Percentiles rank a stretch among this genome's conserved stretches.
Evolutionary conservation across 768 basidiomycete species (phyloP).

Genomic region (Leccinellum rugosiceps): DNA sequence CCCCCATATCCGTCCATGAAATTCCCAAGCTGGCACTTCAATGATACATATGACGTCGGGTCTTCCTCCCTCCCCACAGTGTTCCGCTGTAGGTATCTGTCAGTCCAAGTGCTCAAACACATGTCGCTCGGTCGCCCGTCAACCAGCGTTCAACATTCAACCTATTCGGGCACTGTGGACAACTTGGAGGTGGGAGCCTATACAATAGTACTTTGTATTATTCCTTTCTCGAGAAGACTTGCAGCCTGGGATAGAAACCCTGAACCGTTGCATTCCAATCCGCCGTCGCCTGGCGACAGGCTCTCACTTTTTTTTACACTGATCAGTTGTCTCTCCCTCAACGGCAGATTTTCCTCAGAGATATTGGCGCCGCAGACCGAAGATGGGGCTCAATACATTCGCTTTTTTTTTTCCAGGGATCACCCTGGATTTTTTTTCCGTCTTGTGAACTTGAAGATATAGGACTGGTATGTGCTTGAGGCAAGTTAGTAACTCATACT

Average conservation of each 20-base stretch:
- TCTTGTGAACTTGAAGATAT: neutral
- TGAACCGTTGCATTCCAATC: neutral
- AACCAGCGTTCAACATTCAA: neutral
- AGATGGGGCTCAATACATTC: neutral
- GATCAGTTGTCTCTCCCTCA: neutral
- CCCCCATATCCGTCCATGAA: constrained; percentile 1
- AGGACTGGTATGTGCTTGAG: neutral
- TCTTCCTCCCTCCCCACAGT: neutral
- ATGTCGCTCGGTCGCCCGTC: neutral
- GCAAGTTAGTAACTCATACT: neutral
- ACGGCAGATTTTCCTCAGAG: neutral
- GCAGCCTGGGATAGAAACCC: neutral
- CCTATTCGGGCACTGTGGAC: neutral
- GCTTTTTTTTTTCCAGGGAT: neutral
- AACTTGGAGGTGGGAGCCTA: neutral
- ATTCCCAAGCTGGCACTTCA: constrained; percentile 6
- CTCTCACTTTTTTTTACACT: neutral
- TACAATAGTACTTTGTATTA: neutral
- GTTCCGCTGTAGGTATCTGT: neutral
- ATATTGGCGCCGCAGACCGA: neutral
- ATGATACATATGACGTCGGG: neutral
- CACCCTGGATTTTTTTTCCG: neutral
- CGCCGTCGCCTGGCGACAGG: neutral
- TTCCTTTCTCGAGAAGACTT: neutral
- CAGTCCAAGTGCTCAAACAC: neutral